These are phyloP conservation scores for Carex kokanica DNA, from an alignment of 176 grass and related monocot genomes.

Conservation along the genomic window DNA sequence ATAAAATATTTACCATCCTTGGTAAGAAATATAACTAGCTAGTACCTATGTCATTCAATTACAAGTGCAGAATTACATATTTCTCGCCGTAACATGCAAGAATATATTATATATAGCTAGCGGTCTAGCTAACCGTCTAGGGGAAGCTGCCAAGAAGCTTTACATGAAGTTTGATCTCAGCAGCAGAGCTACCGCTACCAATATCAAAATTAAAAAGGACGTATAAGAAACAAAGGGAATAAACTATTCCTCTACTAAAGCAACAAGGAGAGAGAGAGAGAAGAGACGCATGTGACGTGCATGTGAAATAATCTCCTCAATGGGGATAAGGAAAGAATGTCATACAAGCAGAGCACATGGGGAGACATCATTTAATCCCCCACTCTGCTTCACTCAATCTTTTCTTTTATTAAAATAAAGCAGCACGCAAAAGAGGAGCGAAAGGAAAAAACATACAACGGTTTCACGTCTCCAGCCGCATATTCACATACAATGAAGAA, in stretches of 20 bases:
- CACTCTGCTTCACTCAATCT: not conserved
- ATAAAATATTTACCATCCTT: not conserved
- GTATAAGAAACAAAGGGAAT: slow-evolving; percentile 12
- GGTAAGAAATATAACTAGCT: not conserved
- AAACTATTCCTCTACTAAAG: too few species aligned
- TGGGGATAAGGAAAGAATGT: slow-evolving; percentile 52
- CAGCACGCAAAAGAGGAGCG: not conserved
- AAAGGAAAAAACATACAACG: not conserved
- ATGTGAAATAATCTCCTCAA: slow-evolving; percentile 50
- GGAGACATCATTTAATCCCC: slow-evolving; percentile 48
- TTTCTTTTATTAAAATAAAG: not conserved
- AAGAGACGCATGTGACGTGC: slow-evolving; percentile 50
- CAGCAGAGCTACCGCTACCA: not conserved
- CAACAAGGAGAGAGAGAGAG: slow-evolving; percentile 14
- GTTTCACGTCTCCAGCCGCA: not conserved
- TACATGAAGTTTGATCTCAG: not conserved
- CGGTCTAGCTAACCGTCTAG: not conserved
- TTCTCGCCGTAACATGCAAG: not conserved
- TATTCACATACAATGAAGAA: not conserved
- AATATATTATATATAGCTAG: not conserved
- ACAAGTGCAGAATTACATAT: not conserved
- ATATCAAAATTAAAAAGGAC: slow-evolving; percentile 12
- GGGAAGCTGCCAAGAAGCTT: slow-evolving; percentile 15
- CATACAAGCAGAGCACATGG: slow-evolving; percentile 63
- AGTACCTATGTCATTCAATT: not conserved